Conservation (phyloP, 345 rosid species). For the Boechera divaricarpa region DNA sequence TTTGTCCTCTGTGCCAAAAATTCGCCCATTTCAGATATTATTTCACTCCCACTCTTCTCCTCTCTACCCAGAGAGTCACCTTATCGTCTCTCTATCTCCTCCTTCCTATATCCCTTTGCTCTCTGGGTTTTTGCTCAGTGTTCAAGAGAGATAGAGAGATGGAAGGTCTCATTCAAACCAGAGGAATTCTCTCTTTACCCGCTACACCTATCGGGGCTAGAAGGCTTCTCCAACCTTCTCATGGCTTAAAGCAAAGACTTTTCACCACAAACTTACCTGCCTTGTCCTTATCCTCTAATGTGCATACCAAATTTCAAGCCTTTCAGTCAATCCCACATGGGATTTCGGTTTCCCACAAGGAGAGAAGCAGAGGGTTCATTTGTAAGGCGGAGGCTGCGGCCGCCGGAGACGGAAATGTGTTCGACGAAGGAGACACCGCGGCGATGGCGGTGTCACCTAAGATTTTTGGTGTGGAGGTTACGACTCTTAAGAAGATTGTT, state of each 20-base stretch:
- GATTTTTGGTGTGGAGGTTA: constrained; percentile 69
- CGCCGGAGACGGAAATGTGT: constrained; percentile 58
- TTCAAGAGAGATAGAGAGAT: constrained; percentile 52
- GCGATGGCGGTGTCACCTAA: constrained; percentile 52
- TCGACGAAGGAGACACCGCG: constrained; percentile 49
- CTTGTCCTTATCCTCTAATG: constrained; percentile 67
- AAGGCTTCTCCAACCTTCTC: constrained; percentile 59
- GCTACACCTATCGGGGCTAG: constrained; percentile 58
- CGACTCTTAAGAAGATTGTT: constrained; percentile 79
- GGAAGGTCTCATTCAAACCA: constrained; percentile 79
- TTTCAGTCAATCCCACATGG: constrained; percentile 56
- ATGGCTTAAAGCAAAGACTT: constrained; percentile 74
- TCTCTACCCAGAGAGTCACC: constrained; percentile 48
- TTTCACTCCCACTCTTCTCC: constrained; percentile 33
- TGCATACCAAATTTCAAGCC: constrained; percentile 46
- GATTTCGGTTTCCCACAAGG: constrained; percentile 49
- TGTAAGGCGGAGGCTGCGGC: constrained; percentile 92
- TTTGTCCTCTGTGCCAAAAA: neutral
- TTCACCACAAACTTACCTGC: constrained; percentile 56
- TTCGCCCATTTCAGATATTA: constrained; percentile 25
- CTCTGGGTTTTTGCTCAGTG: constrained; percentile 32
- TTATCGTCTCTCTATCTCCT: constrained; percentile 43
- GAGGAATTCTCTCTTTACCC: constrained; percentile 80
- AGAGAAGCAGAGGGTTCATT: constrained; percentile 59
- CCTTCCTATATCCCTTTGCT: constrained; percentile 27